phyloP scores from a whole-genome alignment of 805 yeast genomes.

The Yarrowia divulgata region DNA sequence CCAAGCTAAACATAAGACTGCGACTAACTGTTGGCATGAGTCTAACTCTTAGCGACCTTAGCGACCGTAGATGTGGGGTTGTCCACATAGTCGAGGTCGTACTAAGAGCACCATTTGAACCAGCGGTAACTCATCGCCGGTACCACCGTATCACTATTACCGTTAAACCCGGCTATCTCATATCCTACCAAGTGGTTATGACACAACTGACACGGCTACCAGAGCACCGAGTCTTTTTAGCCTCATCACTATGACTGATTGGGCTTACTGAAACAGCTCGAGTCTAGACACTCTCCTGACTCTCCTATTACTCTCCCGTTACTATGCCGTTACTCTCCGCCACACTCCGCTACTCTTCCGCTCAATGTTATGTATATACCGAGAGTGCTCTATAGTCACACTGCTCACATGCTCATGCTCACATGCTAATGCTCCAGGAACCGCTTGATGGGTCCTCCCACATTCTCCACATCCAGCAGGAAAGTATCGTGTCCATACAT shows the following conservation, averaged over 20 bases:
- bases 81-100: background rate
- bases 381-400: conserved; percentile 29
- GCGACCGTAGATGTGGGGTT: background rate
- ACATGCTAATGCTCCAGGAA: conserved; percentile 57
- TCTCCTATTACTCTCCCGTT: too few species aligned
- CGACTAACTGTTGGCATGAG: background rate
- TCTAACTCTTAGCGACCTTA: too few species aligned
- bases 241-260: conserved; percentile 3
- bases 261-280: background rate
- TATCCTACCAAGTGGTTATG: background rate
- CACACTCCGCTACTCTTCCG: background rate
- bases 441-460: conserved; percentile 75
- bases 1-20: background rate
- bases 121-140: too few species aligned
- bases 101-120: too few species aligned
- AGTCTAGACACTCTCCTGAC: background rate
- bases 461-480: conserved; percentile 75
- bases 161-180: background rate
- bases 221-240: conserved; percentile 8
- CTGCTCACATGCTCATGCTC: background rate
- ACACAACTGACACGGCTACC: background rate
- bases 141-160: background rate
- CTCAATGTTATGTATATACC: background rate
- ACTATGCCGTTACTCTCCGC: too few species aligned
- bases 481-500: conserved; percentile 93